Evolutionary conservation across 768 basidiomycete genomes (phyloP).

Genomic region (Gautieria morchelliformis): DNA sequence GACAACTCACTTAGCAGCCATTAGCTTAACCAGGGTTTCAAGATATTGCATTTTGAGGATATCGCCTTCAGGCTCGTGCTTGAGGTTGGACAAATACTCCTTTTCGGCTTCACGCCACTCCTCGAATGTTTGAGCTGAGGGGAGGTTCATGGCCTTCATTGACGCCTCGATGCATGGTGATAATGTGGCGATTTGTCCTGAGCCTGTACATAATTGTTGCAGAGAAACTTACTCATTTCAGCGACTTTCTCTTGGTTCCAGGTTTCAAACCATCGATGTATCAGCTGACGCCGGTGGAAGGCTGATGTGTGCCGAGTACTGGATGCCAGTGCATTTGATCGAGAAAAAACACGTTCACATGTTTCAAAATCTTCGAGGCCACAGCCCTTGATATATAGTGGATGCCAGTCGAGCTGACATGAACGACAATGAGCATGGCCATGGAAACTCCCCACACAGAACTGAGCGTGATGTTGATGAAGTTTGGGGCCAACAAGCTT

Average conservation of each 20-base stretch:
- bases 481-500: neutral
- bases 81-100: neutral
- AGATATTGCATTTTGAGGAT: neutral
- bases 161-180: neutral
- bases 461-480: neutral
- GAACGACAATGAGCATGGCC: constrained; percentile 11
- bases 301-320: constrained; percentile 14
- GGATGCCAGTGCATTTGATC: constrained; percentile 18
- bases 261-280: constrained; percentile 14
- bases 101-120: neutral
- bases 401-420: constrained; percentile 22
- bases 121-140: neutral
- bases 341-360: constrained; percentile 19
- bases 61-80: neutral
- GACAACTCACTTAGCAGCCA: neutral
- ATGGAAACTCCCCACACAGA: neutral
- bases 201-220: neutral
- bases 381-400: constrained; percentile 15
- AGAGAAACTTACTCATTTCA: neutral
- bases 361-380: constrained; percentile 21
- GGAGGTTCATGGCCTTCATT: neutral
- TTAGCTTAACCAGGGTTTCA: neutral
- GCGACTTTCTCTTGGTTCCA: constrained; percentile 19
- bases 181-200: neutral
- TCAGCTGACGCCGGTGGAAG: constrained; percentile 21